phyloP scores from a whole-genome alignment of 768 basidiomycete genomes.

The Panaeolus cyanescens region DNA sequence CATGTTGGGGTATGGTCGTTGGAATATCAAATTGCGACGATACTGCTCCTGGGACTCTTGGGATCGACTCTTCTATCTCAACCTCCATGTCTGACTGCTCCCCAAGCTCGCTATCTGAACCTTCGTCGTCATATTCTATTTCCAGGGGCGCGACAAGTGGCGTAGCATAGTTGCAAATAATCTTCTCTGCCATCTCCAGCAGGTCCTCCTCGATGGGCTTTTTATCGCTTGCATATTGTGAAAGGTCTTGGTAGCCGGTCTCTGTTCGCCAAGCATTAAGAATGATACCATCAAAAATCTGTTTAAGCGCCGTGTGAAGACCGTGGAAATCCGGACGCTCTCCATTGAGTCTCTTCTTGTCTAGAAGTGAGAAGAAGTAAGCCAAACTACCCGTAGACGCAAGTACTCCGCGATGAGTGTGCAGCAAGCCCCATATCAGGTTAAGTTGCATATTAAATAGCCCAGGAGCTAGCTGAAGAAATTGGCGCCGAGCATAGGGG shows the following conservation, averaged over 20 bases:
- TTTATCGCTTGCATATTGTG: constrained; percentile 17
- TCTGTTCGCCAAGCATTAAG: constrained; percentile 30
- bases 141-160: too few species aligned
- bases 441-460: too few species aligned
- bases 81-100: too few species aligned
- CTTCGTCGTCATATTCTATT: too few species aligned
- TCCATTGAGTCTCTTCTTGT: constrained; percentile 27
- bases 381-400: constrained; percentile 22
- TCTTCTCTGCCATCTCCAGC: constrained; percentile 13
- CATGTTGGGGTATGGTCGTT: too few species aligned
- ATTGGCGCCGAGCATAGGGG: constrained; percentile 15
- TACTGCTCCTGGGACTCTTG: too few species aligned
- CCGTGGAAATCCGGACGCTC: constrained; percentile 37
- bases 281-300: constrained; percentile 32
- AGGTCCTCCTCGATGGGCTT: constrained; percentile 24
- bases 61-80: too few species aligned
- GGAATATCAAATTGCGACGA: too few species aligned
- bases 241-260: background rate
- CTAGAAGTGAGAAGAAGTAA: constrained; percentile 29
- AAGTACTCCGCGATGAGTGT: constrained; percentile 26
- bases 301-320: constrained; percentile 21
- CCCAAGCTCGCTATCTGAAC: too few species aligned
- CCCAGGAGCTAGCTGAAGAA: constrained; percentile 24
- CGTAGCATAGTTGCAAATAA: constrained; percentile 23
- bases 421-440: constrained; percentile 29